phyloP scores from a whole-genome alignment of 352 stramenopile genomes.

The Lagenidium giganteum region DNA sequence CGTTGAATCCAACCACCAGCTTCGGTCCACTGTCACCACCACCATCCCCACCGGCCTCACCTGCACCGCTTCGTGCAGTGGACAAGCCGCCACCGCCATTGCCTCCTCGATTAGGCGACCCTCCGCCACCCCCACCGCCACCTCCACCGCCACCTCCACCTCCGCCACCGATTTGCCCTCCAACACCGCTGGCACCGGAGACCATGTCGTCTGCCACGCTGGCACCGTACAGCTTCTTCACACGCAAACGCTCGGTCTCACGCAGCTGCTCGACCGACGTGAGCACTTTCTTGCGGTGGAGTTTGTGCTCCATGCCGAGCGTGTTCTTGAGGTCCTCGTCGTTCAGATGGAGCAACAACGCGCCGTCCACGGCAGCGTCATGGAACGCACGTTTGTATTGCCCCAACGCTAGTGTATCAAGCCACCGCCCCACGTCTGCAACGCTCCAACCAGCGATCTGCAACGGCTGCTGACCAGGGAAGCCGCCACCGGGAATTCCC shows the following conservation, averaged over 20 bases:
- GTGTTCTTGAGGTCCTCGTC: slow-evolving; percentile 93
- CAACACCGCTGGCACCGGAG: neutral
- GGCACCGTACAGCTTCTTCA: slow-evolving; percentile 35
- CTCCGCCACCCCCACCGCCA: neutral
- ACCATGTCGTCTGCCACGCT: slow-evolving; percentile 9
- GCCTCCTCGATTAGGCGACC: neutral
- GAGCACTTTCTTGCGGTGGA: slow-evolving; percentile 97
- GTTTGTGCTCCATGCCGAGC: slow-evolving; percentile 90
- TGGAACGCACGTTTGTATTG: slow-evolving; percentile 89
- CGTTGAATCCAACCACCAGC: slow-evolving; percentile 58
- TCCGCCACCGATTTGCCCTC: neutral
- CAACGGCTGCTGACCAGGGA: slow-evolving; percentile 59
- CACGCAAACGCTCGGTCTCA: slow-evolving; percentile 39
- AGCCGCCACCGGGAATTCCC: slow-evolving; percentile 37
- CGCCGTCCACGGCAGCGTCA: slow-evolving; percentile 86
- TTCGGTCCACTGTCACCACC: slow-evolving; percentile 8
- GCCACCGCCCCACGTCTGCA: slow-evolving; percentile 83
- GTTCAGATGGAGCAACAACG: slow-evolving; percentile 86
- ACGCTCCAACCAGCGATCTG: slow-evolving; percentile 83
- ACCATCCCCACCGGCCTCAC: neutral
- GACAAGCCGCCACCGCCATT: neutral
- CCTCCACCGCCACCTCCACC: neutral
- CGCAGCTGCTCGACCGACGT: slow-evolving; percentile 75
- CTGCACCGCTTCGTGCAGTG: no score
- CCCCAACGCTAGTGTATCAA: slow-evolving; percentile 83